Base-by-base conservation (phyloP, 352 stramenopile genomes). In the Globisporangium perplexum region DNA sequence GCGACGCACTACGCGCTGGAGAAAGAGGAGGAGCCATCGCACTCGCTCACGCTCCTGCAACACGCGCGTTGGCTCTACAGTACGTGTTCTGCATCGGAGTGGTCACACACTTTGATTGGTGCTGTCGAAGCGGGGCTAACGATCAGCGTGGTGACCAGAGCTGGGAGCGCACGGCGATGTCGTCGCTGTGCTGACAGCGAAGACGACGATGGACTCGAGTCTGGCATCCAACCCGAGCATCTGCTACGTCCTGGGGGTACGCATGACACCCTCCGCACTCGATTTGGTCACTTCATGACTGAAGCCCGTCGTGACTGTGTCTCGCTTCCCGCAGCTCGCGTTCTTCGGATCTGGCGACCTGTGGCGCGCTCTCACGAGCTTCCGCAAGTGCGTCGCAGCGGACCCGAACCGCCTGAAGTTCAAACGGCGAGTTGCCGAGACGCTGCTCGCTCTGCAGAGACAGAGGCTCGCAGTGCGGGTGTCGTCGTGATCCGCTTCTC, bases 21-120 rank as follows among this genome's bases (percentile, higher is more conserved):
- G 31, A 69, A 84, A n/a, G 51, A 47, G 3, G n/a, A 42, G 3
- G 50, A n/a, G n/a, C n/a, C 31, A 20, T 52, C 48, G 11, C 43
- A 55, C 2, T 30, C 48, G 10, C 38, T 66, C 36, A 44, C 50
- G 23, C 54, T 62, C 12, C 53, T 93, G 30, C 78, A 90, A 48
- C 44, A 86, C 11, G 72, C 71, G 14, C 59, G 82, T n/a, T 93
- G 82, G 82, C 79, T 90, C 41, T 93, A 84, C 53, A 62, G 82
- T 90, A 60, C 61, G 70, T 26, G 4, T 23, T 17, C n/a, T 4
- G 26, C 14, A 11, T 41, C 8, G 4, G 23, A 43, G 33, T 8
- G 36, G 26, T 48, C 38, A 12, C 47, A 48, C 47, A 8, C 5
- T 56, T 12, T 57, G 20, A 38, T 44, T 12, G 45, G n/a, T 41